These are phyloP conservation scores for Kwoniella dendrophila DNA, from an alignment of 768 basidiomycete species.

Conservation along the genomic window DNA sequence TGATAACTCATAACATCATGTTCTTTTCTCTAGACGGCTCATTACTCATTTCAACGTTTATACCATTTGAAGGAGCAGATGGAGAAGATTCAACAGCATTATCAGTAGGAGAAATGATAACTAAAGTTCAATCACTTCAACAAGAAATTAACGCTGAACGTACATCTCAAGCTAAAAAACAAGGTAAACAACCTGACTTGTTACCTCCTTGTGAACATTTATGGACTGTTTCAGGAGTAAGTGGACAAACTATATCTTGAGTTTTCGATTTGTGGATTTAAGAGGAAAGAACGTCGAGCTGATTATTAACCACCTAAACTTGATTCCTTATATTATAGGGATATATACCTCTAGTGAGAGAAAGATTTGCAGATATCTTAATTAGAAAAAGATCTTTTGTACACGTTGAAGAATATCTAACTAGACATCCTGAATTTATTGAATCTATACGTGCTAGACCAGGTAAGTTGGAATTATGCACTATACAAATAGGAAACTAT, in stretches of 20 bases:
- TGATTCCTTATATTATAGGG: conserved; percentile 28
- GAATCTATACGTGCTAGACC: conserved; percentile 41
- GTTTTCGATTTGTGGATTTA: no score
- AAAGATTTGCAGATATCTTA: conserved; percentile 49
- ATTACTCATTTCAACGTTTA: conserved; percentile 49
- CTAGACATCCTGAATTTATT: conserved; percentile 48
- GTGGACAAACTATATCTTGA: conserved; percentile 2
- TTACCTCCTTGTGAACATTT: conserved; percentile 48
- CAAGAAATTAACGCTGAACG: conserved; percentile 40
- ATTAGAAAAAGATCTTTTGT: conserved; percentile 48
- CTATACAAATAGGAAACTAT: neutral
- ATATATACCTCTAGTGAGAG: conserved; percentile 46
- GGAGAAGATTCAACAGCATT: conserved; percentile 52
- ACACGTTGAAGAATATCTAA: conserved; percentile 51
- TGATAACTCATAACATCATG: neutral
- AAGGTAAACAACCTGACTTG: conserved; percentile 17
- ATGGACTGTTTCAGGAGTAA: conserved; percentile 52
- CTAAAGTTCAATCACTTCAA: conserved; percentile 39
- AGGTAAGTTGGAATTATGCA: conserved; percentile 26
- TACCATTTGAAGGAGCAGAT: conserved; percentile 52
- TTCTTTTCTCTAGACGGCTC: conserved; percentile 46
- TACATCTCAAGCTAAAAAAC: conserved; percentile 1
- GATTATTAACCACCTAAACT: neutral
- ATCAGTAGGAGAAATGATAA: conserved; percentile 51
- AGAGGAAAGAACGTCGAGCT: neutral